A percentile compares a stretch with the other conserved stretches of the same genome.
Conservation (phyloP, 1,139 yeast genomes). For the Magnusiomyces sp. region DNA sequence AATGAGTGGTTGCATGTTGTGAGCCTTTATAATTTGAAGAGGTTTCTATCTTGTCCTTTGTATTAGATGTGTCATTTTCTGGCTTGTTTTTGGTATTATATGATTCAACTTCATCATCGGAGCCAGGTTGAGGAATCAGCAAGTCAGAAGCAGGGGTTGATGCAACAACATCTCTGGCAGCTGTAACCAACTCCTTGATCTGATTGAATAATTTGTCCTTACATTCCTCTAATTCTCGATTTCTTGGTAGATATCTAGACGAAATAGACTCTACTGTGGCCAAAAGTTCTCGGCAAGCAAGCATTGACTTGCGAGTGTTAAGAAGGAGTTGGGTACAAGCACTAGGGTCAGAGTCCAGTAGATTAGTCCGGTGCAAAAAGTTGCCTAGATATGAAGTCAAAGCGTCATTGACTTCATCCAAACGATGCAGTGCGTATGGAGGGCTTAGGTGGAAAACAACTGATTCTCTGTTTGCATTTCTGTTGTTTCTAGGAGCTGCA, state of each 20-base stretch:
- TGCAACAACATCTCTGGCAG: constrained; percentile 20
- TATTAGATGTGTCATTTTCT: no score
- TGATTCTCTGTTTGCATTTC: constrained; percentile 20
- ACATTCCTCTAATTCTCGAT: constrained; percentile 29
- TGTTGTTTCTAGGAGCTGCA: constrained; percentile 3
- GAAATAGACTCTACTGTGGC: constrained; percentile 32
- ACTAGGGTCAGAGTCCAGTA: constrained; percentile 26
- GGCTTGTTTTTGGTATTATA: no score
- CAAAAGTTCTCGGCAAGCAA: constrained; percentile 36
- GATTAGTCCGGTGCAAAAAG: constrained; percentile 29
- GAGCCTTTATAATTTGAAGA: no score
- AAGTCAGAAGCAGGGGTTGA: constrained; percentile 13
- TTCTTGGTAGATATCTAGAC: constrained; percentile 24
- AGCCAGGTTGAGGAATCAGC: neutral
- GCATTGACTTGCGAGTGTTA: constrained; percentile 35
- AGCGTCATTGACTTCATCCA: constrained; percentile 67
- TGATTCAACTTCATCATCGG: constrained; percentile 13
- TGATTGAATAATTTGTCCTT: constrained; percentile 32
- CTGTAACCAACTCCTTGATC: constrained; percentile 28
- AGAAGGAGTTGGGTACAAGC: constrained; percentile 32
- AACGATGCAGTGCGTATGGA: constrained; percentile 62
- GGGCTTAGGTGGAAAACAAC: constrained; percentile 36
- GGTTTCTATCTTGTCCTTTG: no score
- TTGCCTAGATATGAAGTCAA: constrained; percentile 60
- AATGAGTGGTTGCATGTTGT: constrained; percentile 8